Evolutionary conservation across 148 eudicot genomes (phyloP).

Genomic region (Oxyria digyna): DNA sequence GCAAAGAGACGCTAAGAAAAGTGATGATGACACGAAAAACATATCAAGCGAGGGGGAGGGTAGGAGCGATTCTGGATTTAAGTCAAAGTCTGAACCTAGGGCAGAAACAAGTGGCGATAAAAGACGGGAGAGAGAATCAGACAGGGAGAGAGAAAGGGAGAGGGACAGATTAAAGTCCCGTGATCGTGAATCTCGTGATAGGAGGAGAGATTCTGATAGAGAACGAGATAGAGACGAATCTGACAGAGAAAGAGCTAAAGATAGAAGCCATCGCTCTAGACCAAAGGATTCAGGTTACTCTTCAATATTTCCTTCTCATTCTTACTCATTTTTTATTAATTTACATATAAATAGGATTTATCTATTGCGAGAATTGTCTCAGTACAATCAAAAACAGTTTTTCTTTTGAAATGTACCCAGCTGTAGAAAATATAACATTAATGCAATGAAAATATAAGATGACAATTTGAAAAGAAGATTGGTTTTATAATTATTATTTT

Average conservation of each 20-base stretch:
- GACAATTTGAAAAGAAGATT: no score
- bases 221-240: slow-evolving; percentile 61
- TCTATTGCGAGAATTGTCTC: no score
- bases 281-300: no score
- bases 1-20: slow-evolving; percentile 59
- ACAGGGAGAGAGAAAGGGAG: slow-evolving; percentile 37
- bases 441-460: no score
- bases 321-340: no score
- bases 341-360: no score
- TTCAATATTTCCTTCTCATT: no score
- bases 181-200: slow-evolving; percentile 33
- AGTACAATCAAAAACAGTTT: no score
- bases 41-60: slow-evolving; percentile 26
- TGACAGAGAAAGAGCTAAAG: slow-evolving; percentile 59
- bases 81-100: slow-evolving; percentile 36
- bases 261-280: slow-evolving; percentile 18
- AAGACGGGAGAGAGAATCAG: slow-evolving; percentile 38
- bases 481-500: no score
- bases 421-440: no score
- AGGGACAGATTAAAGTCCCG: slow-evolving; percentile 37
- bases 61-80: slow-evolving; percentile 37
- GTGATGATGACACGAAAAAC: slow-evolving; percentile 47
- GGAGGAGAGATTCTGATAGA: slow-evolving; percentile 79
- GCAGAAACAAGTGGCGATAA: slow-evolving; percentile 48
- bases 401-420: no score